These are phyloP conservation scores for Umbelopsis sp. DNA, from an alignment of 192 early-diverging fungal genomes.

Conservation along the genomic window DNA sequence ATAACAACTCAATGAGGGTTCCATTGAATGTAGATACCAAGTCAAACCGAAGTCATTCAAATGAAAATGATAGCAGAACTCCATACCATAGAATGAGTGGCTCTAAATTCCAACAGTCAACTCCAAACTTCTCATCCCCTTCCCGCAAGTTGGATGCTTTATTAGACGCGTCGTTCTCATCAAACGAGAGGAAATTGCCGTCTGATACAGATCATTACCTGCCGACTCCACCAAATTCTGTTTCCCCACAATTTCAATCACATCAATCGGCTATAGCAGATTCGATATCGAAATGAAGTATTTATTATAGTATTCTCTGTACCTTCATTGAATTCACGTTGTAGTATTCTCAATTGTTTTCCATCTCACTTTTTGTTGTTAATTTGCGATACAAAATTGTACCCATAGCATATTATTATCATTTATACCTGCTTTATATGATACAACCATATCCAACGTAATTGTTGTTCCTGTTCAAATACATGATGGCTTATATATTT, in stretches of 20 bases:
- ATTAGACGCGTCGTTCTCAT: slow-evolving; percentile 10
- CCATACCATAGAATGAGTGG: slow-evolving; percentile 16
- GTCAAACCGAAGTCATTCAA: neutral
- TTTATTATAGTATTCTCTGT: too few relatives aligned
- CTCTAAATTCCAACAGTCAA: neutral
- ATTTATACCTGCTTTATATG: slow-evolving; percentile 2
- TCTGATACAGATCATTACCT: neutral
- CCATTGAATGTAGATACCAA: slow-evolving; percentile 12
- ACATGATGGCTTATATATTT: too few relatives aligned
- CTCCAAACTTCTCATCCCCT: neutral
- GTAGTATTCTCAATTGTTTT: too few relatives aligned
- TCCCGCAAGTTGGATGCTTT: slow-evolving; percentile 7
- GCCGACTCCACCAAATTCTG: slow-evolving; percentile 17
- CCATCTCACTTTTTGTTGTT: neutral
- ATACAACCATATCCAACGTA: neutral
- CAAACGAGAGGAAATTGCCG: neutral
- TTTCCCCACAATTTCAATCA: slow-evolving; percentile 18
- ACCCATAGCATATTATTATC: slow-evolving; percentile 16
- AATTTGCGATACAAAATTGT: slow-evolving; percentile 1
- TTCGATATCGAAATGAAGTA: slow-evolving; percentile 4
- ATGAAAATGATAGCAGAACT: neutral
- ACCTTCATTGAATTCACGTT: too few relatives aligned
- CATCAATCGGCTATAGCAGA: slow-evolving; percentile 11
- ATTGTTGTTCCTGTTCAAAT: neutral
- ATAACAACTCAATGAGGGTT: slow-evolving; percentile 5